Base-by-base conservation (phyloP, 2,329 filamentous ascomycete genomes). In the Pyricularia pennisetigena region DNA sequence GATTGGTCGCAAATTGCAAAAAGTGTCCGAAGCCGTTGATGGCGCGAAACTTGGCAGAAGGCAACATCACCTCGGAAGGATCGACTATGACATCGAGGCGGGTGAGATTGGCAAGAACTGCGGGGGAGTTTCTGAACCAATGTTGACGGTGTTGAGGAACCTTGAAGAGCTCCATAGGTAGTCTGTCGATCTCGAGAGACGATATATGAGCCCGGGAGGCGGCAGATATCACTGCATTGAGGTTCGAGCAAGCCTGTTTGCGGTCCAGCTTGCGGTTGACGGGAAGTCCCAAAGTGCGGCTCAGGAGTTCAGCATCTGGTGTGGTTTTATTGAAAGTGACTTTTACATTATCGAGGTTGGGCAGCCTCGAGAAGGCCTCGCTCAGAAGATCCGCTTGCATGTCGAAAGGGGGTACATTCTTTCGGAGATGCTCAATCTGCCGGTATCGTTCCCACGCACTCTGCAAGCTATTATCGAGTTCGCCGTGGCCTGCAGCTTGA, bases 1-100 rank as follows among this genome's bases (percentile, higher is more conserved):
- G 66, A 64, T 78, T 74, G 57, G 71, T 74, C 12, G 78, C 76
- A 66, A 78, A 76, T 68, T 79, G 80, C 26, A 82, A 74, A 24
- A 82, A 75, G 68, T 77, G 77, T 67, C 79, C 80, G 16, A 82
- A 76, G 4, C 79, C 80, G 71, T 80, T 81, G 70, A 82, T 74
- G 67, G 80, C 77, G 70, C 78, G 76, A 70, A 79, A 76, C 64
- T 76, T 75, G 9, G 78, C 75, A 12, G 74, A 71, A 2, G 80
- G 80, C 3, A 80, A 74, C 30, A 76, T 72, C 16, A 78, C 71
- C 16, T 74, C 73, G 8, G 79, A 79, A 1, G 78, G 75, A 71
- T 82, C 80, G 64, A 82, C 70, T 9, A 77, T 77, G 14, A 82
- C 72, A 70, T 78, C 73, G 26, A 82, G 79, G 24, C 72, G 76